Evolutionary conservation across 352 stramenopile genomes (phyloP).

Genomic region (Pythium dissimile): DNA sequence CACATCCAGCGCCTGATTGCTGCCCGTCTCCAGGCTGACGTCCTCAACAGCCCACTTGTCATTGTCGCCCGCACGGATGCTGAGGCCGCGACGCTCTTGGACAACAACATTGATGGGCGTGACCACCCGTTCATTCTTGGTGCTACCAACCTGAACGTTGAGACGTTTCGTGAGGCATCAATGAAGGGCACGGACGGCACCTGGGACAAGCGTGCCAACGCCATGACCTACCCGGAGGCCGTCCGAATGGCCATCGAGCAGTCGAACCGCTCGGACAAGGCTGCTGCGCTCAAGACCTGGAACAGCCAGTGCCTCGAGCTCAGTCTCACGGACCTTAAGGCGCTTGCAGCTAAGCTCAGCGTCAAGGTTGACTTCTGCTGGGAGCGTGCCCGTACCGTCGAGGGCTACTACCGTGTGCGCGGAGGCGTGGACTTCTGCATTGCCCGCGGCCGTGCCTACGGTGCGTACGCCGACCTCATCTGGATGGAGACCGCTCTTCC

Average conservation of each 20-base stretch:
- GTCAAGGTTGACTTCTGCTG: slow-evolving; percentile 93
- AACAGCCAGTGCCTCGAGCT: slow-evolving; percentile 76
- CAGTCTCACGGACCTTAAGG: slow-evolving; percentile 73
- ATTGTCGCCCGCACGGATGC: slow-evolving; percentile 97
- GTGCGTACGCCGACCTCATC: slow-evolving; percentile 95
- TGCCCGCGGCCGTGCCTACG: slow-evolving; percentile 93
- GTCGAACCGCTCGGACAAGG: slow-evolving; percentile 55
- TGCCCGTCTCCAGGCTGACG: slow-evolving; percentile 94
- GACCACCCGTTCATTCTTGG: slow-evolving; percentile 98
- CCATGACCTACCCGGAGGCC: slow-evolving; percentile 96
- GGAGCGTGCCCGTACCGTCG: slow-evolving; percentile 93
- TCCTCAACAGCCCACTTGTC: slow-evolving; percentile 93
- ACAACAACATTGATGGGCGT: slow-evolving; percentile 96
- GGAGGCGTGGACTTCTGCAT: slow-evolving; percentile 97
- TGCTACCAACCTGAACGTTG: slow-evolving; percentile 88
- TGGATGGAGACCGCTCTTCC: slow-evolving; percentile 98
- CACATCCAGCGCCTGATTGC: slow-evolving; percentile 97
- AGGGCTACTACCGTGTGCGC: slow-evolving; percentile 97
- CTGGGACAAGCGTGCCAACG: slow-evolving; percentile 91
- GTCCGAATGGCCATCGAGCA: slow-evolving; percentile 80
- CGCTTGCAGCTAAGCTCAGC: slow-evolving; percentile 71
- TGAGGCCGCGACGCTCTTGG: slow-evolving; percentile 95
- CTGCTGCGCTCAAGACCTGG: slow-evolving; percentile 69
- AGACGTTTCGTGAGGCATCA: slow-evolving; percentile 81
- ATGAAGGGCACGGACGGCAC: slow-evolving; percentile 57